Conservation (phyloP, 208 protist genomes). For the Acanthamoeba healyi region DNA sequence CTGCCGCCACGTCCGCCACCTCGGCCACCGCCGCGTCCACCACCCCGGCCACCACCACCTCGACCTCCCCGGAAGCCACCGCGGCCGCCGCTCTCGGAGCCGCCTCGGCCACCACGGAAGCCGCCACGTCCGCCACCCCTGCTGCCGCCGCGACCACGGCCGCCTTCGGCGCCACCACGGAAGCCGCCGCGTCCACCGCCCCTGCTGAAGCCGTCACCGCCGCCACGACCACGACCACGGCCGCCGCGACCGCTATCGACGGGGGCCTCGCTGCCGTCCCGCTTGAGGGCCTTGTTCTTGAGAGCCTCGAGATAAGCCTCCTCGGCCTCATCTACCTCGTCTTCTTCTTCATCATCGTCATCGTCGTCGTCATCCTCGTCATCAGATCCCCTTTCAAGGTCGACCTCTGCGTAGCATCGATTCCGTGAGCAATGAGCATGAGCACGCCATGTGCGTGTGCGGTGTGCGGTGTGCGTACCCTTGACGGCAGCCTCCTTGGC, state of each 20-base stretch:
- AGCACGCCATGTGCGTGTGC: not conserved
- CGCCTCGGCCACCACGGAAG: not conserved
- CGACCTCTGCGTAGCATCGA: not conserved
- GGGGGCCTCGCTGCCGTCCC: not conserved
- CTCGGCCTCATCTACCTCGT: not conserved
- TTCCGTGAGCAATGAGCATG: not conserved
- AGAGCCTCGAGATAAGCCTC: conserved; percentile 40
- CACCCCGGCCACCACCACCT: not conserved
- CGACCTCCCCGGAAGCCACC: not conserved
- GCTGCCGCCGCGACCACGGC: not conserved
- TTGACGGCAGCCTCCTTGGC: conserved; percentile 22
- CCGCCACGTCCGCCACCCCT: not conserved
- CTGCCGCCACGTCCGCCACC: not conserved
- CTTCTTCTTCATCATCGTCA: not conserved
- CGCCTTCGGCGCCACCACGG: not conserved
- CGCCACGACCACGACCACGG: not conserved
- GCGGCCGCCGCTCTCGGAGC: not conserved
- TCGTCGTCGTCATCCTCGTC: conserved; percentile 4
- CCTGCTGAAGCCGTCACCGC: not conserved
- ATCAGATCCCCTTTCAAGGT: not conserved
- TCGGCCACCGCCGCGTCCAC: not conserved
- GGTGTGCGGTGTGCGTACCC: not conserved
- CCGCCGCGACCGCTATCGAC: not conserved
- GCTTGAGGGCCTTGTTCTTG: conserved; percentile 63
- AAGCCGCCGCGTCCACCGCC: not conserved